A percentile compares a stretch with the other conserved stretches of the same genome.
Evolutionary conservation across 2,329 filamentous ascomycete genomes (phyloP).

Genomic region (Mycosphaerella arachidis): DNA sequence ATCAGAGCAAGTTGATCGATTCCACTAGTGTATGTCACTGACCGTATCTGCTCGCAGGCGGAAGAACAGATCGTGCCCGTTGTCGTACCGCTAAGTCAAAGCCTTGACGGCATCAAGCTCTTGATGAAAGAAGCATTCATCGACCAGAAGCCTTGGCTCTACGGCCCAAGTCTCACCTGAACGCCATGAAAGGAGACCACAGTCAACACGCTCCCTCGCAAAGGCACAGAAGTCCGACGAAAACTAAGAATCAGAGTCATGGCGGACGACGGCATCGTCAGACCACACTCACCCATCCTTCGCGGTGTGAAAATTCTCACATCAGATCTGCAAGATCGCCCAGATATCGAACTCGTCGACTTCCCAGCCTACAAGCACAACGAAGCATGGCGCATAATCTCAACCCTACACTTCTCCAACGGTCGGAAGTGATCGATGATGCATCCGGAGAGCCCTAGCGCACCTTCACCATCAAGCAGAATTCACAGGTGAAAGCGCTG

Average conservation of each 20-base stretch:
- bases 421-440: conserved; percentile 49
- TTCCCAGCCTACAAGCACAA: conserved; percentile 48
- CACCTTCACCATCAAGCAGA: conserved; percentile 55
- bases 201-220: conserved; percentile 15
- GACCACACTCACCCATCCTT: conserved; percentile 61
- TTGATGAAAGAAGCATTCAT: conserved; percentile 53
- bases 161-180: conserved; percentile 55
- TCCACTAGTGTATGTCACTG: background rate
- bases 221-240: conserved; percentile 21
- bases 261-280: conserved; percentile 61
- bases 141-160: conserved; percentile 51
- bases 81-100: conserved; percentile 53
- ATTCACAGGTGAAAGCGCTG: conserved; percentile 45
- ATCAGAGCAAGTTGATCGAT: too few species aligned
- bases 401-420: conserved; percentile 55
- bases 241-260: conserved; percentile 57
- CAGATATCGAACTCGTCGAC: conserved; percentile 52
- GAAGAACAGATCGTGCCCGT: conserved; percentile 46
- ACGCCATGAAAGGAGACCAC: conserved; percentile 48
- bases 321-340: conserved; percentile 39
- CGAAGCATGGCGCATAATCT: conserved; percentile 46
- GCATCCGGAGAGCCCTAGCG: conserved; percentile 55
- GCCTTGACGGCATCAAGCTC: conserved; percentile 48
- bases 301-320: conserved; percentile 51
- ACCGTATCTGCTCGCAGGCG: conserved; percentile 21